A percentile compares a stretch with the other conserved stretches of the same genome.
phyloP scores from a whole-genome alignment of 495 filamentous ascomycete genomes.

The Corynascus novoguineensis region DNA sequence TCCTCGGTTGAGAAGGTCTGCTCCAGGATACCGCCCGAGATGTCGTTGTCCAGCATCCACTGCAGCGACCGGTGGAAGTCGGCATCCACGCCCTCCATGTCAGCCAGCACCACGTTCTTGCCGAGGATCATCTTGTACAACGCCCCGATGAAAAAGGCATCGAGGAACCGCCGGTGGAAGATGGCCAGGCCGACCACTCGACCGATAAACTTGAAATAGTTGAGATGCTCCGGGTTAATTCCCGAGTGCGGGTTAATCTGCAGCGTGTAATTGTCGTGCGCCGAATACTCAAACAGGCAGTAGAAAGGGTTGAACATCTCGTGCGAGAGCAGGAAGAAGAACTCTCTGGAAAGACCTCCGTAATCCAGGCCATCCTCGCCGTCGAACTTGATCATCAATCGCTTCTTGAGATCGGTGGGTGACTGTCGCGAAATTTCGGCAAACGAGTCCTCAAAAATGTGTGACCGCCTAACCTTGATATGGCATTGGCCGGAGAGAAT shows the following conservation, averaged over 20 bases:
- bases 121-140: constrained; percentile 99
- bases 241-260: constrained; percentile 99
- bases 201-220: constrained; percentile 99
- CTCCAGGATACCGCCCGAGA: constrained; percentile 80
- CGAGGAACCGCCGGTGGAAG: constrained; percentile 95
- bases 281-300: constrained; percentile 98
- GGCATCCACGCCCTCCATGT: constrained; percentile 99
- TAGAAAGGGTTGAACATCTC: constrained; percentile 99
- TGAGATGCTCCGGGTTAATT: constrained; percentile 98
- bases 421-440: constrained; percentile 97
- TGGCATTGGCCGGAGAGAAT: constrained; percentile 96
- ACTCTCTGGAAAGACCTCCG: constrained; percentile 96
- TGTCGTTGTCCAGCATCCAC: constrained; percentile 98
- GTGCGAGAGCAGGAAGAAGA: constrained; percentile 99
- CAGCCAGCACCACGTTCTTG: constrained; percentile 83
- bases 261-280: constrained; percentile 99
- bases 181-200: constrained; percentile 96
- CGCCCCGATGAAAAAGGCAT: constrained; percentile 98
- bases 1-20: constrained; percentile 94
- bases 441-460: constrained; percentile 98
- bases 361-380: constrained; percentile 98
- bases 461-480: constrained; percentile 90
- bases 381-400: constrained; percentile 99
- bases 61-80: constrained; percentile 92
- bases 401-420: constrained; percentile 94